These are phyloP conservation scores for Sporothrix brasiliensis DNA, from an alignment of 2,329 filamentous ascomycete genomes.

Conservation along the genomic window DNA sequence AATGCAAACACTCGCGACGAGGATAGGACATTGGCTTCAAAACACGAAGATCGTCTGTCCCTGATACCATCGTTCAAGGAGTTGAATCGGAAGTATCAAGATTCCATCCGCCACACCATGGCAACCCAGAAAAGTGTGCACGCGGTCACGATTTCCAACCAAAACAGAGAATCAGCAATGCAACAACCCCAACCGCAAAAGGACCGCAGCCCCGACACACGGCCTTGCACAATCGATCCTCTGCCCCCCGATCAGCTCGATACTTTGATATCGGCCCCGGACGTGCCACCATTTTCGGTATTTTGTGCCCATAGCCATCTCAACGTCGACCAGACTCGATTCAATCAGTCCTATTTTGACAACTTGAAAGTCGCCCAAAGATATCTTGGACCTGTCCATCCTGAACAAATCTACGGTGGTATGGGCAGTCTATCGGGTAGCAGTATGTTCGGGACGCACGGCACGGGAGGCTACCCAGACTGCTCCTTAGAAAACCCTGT, in stretches of 20 bases:
- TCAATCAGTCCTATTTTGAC: neutral
- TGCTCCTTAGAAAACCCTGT: neutral
- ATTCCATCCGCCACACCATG: conserved; percentile 13
- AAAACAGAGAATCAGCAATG: neutral
- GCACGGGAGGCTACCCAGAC: neutral
- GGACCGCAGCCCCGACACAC: neutral
- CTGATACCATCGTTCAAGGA: neutral
- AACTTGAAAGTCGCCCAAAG: neutral
- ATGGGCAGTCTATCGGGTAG: neutral
- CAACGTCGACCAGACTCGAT: neutral
- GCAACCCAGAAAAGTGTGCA: neutral
- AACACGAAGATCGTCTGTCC: neutral
- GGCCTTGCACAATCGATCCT: neutral
- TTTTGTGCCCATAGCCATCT: neutral
- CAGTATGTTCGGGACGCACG: neutral
- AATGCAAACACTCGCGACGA: neutral
- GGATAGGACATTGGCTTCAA: neutral
- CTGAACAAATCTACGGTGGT: neutral
- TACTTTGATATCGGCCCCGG: neutral
- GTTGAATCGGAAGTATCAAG: conserved; percentile 19
- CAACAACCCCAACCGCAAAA: neutral
- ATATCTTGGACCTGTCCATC: neutral
- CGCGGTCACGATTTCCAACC: neutral
- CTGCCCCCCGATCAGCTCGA: neutral
- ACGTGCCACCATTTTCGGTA: neutral